Evolutionary conservation across 1,284 basidiomycete species (phyloP), one percentile per base, ranked within the genome.

Genomic region (Cronartium quercuum): DNA sequence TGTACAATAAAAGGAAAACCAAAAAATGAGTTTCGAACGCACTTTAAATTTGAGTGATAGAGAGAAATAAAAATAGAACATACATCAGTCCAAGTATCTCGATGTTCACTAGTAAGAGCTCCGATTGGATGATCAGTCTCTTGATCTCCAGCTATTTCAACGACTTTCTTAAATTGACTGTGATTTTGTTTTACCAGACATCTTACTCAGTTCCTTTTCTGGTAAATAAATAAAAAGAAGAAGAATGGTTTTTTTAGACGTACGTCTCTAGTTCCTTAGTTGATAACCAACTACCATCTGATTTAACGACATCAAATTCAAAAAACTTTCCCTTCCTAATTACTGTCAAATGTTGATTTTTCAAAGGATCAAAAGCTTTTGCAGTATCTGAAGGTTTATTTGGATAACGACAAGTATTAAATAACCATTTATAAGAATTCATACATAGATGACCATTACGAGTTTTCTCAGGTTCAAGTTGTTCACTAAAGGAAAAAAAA

Each of bases 391-490:
- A 87, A 0, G 91, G 90, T 78, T 90, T 89, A 71, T 85, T 86
- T 3, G 95, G 96, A 81, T 94, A 90, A 37, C 95, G 89, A 60
- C 86, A 88, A 3, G 93, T 85, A 83, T 98, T 96, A 87, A 98
- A 97, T 86, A 94, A 86, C 89, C 92, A 94, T 82, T 92, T 89
- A 87, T 95, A 97, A n/a, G 92, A 93, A 2, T 85, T 86, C 91
- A 95, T 95, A 83, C 91, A 91, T n/a, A 98, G 84, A 1, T 94
- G 92, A 18, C 86, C 85, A 0, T 88, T 87, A 69, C 89, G 89
- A 62, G 90, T 87, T 83, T 89, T 93, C 81, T 98, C 95, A 1
- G 95, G 95, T 81, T 94, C 91, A 21, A 98, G 87, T 75, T 86
- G 84, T 77, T 90, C 87, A 77, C 91, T 91, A n/a, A 24, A 7